Evolutionary conservation across 2,329 filamentous ascomycete species (phyloP), one percentile per base, ranked within the genome.

Genomic region (Fusarium sp.): DNA sequence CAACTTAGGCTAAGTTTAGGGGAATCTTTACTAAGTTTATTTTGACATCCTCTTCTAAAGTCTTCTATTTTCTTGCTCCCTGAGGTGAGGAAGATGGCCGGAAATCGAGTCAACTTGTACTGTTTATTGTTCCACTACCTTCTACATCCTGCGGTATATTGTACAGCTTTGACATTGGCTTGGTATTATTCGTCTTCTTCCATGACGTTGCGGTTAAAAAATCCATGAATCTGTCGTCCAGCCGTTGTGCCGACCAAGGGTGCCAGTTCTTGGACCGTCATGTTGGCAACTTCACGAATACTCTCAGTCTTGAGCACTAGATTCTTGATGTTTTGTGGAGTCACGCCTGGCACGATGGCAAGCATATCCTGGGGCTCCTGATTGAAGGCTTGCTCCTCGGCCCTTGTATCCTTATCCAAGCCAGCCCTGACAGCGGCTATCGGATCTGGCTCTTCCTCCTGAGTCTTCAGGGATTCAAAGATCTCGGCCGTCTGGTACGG

Each of bases 401-500:
- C 89, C 78, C 84, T 87, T 80, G 89, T 86, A 65, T 83, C 82
- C 72, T 80, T 81, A 65, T 84, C 75, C 86, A 99, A 85, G 0
- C 96, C 96, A 5, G 95, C 89, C 67, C 93, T 90, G 13, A 98
- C 95, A 0, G 96, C 96, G 7, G 90, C 91, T 41, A 97, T 88
- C 3, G 96, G 96, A 81, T 99, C 95, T 1, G 96, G 96, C 83
- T 99, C 96, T 7, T 92, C 87, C 77, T 96, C 93, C 78, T 95
- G 92, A 75, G 94, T 93, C 85, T 99, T 99, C 62, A 99, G 89
- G 75, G 94, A 92, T 78, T 95, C 92, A 81, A 99, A 98, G 71
- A 99, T 98, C 84, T 98, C 95, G 3, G 96, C 96, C 1, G 96
- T 98, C 82, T 99, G 95, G 80, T 97, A 98, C 0, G 96, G 96